Evolutionary conservation across 441 rosid genomes (phyloP).

Genomic region (Erodium moschatum): DNA sequence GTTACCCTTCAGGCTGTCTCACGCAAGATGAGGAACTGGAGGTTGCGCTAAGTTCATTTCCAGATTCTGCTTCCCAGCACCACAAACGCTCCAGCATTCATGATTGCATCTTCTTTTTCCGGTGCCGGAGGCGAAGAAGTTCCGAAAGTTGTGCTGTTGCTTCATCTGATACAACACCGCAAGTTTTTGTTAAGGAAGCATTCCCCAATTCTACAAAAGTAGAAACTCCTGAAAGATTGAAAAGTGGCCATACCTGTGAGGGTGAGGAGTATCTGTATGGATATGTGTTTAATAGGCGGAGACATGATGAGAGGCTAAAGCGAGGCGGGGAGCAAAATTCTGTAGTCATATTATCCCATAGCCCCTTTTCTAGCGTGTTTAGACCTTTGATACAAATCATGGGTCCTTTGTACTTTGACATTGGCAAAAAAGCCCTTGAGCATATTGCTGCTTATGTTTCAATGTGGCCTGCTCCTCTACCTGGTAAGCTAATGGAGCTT

Average conservation of each 20-base stretch:
- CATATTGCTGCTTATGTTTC: constrained; percentile 84
- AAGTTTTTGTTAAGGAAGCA: constrained; percentile 27
- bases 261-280: constrained; percentile 59
- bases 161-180: constrained; percentile 27
- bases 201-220: constrained; percentile 22
- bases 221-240: constrained; percentile 19
- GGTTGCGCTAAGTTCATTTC: constrained; percentile 86
- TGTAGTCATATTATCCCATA: constrained; percentile 73
- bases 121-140: constrained; percentile 46
- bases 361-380: constrained; percentile 74
- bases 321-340: constrained; percentile 97
- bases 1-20: constrained; percentile 67
- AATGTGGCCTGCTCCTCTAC: constrained; percentile 75
- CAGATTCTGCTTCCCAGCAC: constrained; percentile 84
- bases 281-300: constrained; percentile 83
- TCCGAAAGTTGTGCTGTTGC: constrained; percentile 26
- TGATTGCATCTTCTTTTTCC: constrained; percentile 93
- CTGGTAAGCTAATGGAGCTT: constrained; percentile 85
- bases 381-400: constrained; percentile 85
- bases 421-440: constrained; percentile 75
- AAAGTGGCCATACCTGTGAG: constrained; percentile 16
- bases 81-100: constrained; percentile 85
- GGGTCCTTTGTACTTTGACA: constrained; percentile 86
- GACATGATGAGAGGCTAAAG: constrained; percentile 90
- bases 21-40: constrained; percentile 80